Evolutionary conservation across 139 green algal species (phyloP).

Genomic region (Mychonastes homosphaera): DNA sequence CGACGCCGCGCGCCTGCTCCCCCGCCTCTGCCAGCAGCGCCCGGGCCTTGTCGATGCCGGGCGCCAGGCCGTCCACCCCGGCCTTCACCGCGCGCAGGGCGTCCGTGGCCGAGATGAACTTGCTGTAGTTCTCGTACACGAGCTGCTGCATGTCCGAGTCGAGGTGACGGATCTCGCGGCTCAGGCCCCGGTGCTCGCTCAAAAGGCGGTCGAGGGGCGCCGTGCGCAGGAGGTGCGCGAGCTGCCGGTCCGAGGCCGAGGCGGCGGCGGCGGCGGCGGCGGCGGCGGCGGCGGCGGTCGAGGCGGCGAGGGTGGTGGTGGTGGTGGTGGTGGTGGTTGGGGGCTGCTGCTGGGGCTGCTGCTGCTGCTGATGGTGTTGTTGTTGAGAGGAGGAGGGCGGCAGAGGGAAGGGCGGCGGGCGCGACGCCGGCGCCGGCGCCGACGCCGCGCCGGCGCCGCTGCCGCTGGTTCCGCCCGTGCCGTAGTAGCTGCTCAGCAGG

Average conservation of each 20-base stretch:
- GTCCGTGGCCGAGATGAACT: constrained; percentile 95
- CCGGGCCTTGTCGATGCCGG: constrained; percentile 54
- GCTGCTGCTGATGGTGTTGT: not conserved
- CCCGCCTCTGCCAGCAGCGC: constrained; percentile 32
- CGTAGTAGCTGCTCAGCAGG: constrained; percentile 64
- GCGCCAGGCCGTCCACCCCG: constrained; percentile 55
- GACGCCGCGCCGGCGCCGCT: not conserved
- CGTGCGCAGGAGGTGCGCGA: constrained; percentile 34
- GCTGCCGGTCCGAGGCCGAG: constrained; percentile 41
- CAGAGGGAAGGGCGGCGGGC: not conserved
- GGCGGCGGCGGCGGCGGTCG: not conserved
- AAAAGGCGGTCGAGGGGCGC: constrained; percentile 59
- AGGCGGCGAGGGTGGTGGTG: not conserved
- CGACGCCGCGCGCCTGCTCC: not conserved
- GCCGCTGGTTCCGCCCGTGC: constrained; percentile 3
- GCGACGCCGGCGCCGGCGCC: not conserved
- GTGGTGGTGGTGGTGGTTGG: too few species aligned
- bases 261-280: constrained; percentile 34
- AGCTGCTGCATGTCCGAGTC: constrained; percentile 96
- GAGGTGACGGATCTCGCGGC: constrained; percentile 74
- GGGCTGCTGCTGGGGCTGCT: not conserved
- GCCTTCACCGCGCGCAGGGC: constrained; percentile 63
- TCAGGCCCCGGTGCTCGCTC: constrained; percentile 65
- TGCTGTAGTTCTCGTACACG: constrained; percentile 98
- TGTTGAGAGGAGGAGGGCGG: not conserved